Percentiles rank a stretch among this genome's conserved stretches.
phyloP scores from a whole-genome alignment of 331 rosid genomes.

The Phaseolus coccineus region DNA sequence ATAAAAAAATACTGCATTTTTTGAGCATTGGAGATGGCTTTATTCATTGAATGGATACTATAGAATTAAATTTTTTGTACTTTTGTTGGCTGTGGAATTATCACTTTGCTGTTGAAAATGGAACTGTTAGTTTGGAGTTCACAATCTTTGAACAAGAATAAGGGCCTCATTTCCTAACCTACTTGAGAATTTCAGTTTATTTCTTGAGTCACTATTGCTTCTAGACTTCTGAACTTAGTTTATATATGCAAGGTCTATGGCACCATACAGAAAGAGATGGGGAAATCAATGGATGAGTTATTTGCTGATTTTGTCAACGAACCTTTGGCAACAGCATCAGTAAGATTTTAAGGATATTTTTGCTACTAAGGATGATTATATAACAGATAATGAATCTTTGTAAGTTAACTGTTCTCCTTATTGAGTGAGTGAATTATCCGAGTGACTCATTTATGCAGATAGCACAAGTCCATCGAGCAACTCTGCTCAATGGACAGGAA shows the following conservation, averaged over 20 bases:
- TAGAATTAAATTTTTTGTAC: slow-evolving; percentile 30
- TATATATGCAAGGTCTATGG: slow-evolving; percentile 69
- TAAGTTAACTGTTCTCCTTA: slow-evolving; percentile 6
- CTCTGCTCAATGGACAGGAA: slow-evolving; percentile 84
- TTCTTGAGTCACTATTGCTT: slow-evolving; percentile 22
- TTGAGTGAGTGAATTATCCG: slow-evolving; percentile 14
- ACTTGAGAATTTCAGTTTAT: slow-evolving; percentile 30
- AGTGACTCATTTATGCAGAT: slow-evolving; percentile 62
- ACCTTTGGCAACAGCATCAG: slow-evolving; percentile 99
- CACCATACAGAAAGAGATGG: slow-evolving; percentile 82
- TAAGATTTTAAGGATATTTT: slow-evolving; percentile 58
- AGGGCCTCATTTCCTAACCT: slow-evolving; percentile 24
- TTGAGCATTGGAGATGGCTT: not conserved
- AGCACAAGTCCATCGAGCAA: slow-evolving; percentile 98
- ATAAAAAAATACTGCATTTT: not conserved
- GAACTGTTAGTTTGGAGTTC: slow-evolving; percentile 27
- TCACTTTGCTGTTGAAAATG: slow-evolving; percentile 34
- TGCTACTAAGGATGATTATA: slow-evolving; percentile 37
- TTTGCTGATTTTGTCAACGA: slow-evolving; percentile 70
- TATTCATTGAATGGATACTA: slow-evolving; percentile 22
- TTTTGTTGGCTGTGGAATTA: slow-evolving; percentile 12
- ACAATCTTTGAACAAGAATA: slow-evolving; percentile 35
- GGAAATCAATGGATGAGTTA: slow-evolving; percentile 84
- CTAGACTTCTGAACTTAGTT: slow-evolving; percentile 40
- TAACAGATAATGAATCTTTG: slow-evolving; percentile 37